Base-by-base conservation (phyloP, 2,329 filamentous ascomycete genomes). In the Neofusicoccum kwambonambiense region DNA sequence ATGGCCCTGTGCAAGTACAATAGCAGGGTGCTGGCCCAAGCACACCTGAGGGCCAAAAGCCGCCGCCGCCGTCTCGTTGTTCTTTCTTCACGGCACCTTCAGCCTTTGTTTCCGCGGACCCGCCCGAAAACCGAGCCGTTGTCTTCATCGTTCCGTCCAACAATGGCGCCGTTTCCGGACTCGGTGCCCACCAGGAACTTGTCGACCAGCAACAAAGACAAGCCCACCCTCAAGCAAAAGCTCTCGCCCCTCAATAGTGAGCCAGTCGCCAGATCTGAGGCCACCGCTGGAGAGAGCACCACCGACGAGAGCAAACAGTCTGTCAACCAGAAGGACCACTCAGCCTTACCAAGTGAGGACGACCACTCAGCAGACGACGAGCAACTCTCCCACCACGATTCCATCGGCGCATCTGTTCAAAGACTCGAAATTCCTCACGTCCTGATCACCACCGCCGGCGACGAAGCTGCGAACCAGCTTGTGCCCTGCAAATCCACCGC, bases 1-100 rank as follows among this genome's bases (percentile, higher is more conserved):
- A 64, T 64, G 62, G 62, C 62, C 2, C 44, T 64, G 31, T 56
- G 51, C 51, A 58, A 45, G 52, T 39, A 58, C 44, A 64, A 58
- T 39, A 41, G 31, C 35, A 58, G 37, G 27, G 41, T 50, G 31
- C 41, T 64, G 11, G 61, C 61, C 39, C 50, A 47, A n/a, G 61
- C 61, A 22, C 13, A 41, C 19, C 31, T 45, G 12, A 34, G 19
- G 27, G 31, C 56, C 39, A 54, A 54, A 27, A 27, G 4, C 50
- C 50, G 61, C 17, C 60, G 60, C 12, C 50, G 61, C 13, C 61
- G 61, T 12, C 31, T 64, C 11, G 50, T 64, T 5, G 19, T 56
- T 34, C 50, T 64, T 49, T 64, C 61, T 27, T 47, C 61, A 6
- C 61, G 39, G 6, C 50, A 37, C 17, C 61, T 22, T 3, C 41